A percentile compares a stretch with the other conserved stretches of the same genome.
Conservation (phyloP, 345 rosid species). For the Turritis glabra region DNA sequence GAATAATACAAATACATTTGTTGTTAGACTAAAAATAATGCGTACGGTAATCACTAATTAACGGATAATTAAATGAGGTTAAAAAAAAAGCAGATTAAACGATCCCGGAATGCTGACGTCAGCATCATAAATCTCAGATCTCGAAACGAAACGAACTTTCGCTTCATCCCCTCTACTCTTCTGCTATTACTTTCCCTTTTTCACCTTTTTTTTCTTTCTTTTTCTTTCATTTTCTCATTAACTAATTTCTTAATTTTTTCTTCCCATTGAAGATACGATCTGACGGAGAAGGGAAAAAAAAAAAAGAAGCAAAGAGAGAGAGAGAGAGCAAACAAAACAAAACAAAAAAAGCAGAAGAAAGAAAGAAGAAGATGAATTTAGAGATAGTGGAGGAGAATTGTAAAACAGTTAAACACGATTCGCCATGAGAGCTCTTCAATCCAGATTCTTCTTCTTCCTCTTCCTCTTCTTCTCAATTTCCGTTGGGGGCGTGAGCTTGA, state of each 20-base stretch:
- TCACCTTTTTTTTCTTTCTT: neutral
- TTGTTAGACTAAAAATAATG: neutral
- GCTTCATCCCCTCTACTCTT: constrained; percentile 1
- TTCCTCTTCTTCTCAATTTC: constrained; percentile 1
- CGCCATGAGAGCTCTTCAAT: constrained; percentile 59
- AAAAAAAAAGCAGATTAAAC: neutral
- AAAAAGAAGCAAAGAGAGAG: neutral
- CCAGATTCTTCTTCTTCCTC: constrained; percentile 38
- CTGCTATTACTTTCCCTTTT: constrained; percentile 23
- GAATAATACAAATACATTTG: neutral
- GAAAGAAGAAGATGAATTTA: constrained; percentile 52
- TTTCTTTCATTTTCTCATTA: neutral
- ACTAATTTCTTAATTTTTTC: constrained; percentile 22
- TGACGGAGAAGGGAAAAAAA: neutral
- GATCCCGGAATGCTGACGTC: constrained; percentile 46
- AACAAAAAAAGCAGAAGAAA: neutral
- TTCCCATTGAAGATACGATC: constrained; percentile 26
- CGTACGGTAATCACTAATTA: neutral
- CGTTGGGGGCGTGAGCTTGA: constrained; percentile 7
- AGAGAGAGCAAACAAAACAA: neutral
- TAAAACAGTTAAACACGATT: constrained; percentile 42
- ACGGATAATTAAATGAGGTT: neutral
- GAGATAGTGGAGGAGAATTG: constrained; percentile 37
- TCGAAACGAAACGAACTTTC: constrained; percentile 66
- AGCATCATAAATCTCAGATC: constrained; percentile 64